Percentiles rank a stretch among this genome's conserved stretches.
phyloP scores from a whole-genome alignment of 1,139 yeast species.

The Tardiomyces depauwii region DNA sequence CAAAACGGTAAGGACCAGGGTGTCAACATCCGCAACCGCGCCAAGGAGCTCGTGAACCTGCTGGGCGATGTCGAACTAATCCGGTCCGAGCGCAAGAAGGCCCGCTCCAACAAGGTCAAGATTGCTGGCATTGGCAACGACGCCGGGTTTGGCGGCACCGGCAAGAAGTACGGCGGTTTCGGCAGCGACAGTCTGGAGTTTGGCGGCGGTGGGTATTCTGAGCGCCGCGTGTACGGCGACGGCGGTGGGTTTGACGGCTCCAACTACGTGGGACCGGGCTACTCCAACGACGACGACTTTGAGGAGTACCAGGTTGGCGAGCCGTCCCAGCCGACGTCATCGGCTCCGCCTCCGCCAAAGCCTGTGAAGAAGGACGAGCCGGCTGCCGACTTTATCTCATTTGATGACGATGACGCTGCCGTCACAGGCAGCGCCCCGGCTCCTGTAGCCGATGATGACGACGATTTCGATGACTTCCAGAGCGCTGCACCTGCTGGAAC shows the following conservation, averaged over 20 bases:
- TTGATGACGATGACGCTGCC: conserved; percentile 28
- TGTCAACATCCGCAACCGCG: conserved; percentile 82
- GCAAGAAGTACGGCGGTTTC: conserved; percentile 29
- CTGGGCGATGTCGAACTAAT: conserved; percentile 68
- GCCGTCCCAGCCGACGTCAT: conserved; percentile 21
- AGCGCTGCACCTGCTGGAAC: conserved; percentile 39
- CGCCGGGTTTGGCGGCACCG: conserved; percentile 13
- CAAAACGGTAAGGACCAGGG: conserved; percentile 96
- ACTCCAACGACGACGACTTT: conserved; percentile 33
- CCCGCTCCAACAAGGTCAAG: conserved; percentile 55
- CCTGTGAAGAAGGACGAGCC: conserved; percentile 5
- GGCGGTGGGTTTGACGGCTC: conserved; percentile 59
- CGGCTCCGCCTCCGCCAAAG: conserved; percentile 15
- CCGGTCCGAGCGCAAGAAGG: conserved; percentile 79
- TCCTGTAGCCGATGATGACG: conserved; percentile 44
- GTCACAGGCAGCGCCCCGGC: conserved; percentile 1
- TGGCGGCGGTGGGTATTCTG: conserved; percentile 18
- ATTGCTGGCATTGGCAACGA: conserved; percentile 27
- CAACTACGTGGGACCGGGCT: conserved; percentile 24
- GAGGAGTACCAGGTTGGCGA: conserved; percentile 54
- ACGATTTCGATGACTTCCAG: conserved; percentile 92
- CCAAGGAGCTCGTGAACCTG: conserved; percentile 61
- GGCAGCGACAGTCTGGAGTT: conserved; percentile 25
- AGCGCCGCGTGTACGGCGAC: conserved; percentile 60
- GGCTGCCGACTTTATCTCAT: conserved; percentile 41